Evolutionary conservation across 495 filamentous ascomycete genomes (phyloP).

Genomic region (Cladorrhinum samala): DNA sequence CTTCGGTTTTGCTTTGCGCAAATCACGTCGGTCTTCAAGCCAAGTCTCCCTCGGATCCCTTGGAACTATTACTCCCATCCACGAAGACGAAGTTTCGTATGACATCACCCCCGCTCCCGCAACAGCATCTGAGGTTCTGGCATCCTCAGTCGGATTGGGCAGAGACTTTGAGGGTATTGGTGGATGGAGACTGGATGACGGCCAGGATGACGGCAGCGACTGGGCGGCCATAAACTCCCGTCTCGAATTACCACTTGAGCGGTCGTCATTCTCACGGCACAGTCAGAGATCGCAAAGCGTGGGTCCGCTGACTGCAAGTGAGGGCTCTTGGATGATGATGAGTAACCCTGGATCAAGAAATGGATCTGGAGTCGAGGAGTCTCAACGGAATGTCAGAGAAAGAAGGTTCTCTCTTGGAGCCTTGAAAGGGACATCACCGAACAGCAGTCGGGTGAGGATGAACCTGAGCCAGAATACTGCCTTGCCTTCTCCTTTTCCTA

Average conservation of each 20-base stretch:
- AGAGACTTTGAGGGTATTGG: constrained; percentile 85
- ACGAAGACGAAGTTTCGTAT: constrained; percentile 15
- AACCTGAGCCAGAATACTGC: constrained; percentile 9
- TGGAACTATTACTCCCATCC: constrained; percentile 29
- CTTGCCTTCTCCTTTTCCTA: constrained; percentile 16
- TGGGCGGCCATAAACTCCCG: constrained; percentile 73
- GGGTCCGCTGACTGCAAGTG: constrained; percentile 14
- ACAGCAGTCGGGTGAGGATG: constrained; percentile 33
- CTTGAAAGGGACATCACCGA: constrained; percentile 20
- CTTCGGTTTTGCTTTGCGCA: constrained; percentile 30
- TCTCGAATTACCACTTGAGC: constrained; percentile 63
- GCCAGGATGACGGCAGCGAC: constrained; percentile 52
- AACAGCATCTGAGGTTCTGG: constrained; percentile 23
- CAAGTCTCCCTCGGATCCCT: constrained; percentile 21
- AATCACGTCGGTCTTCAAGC: constrained; percentile 30
- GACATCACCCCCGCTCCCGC: background rate
- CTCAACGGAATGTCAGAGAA: constrained; percentile 1
- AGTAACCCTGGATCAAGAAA: constrained; percentile 12
- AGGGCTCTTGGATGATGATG: constrained; percentile 19
- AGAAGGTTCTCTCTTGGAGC: constrained; percentile 3
- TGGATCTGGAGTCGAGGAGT: background rate
- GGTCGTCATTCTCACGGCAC: constrained; percentile 38
- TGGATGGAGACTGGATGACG: constrained; percentile 61
- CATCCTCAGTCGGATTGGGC: constrained; percentile 39
- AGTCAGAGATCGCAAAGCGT: constrained; percentile 35